phyloP scores from a whole-genome alignment of 176 grass and related monocot genomes.

The Oryza meridionalis region DNA sequence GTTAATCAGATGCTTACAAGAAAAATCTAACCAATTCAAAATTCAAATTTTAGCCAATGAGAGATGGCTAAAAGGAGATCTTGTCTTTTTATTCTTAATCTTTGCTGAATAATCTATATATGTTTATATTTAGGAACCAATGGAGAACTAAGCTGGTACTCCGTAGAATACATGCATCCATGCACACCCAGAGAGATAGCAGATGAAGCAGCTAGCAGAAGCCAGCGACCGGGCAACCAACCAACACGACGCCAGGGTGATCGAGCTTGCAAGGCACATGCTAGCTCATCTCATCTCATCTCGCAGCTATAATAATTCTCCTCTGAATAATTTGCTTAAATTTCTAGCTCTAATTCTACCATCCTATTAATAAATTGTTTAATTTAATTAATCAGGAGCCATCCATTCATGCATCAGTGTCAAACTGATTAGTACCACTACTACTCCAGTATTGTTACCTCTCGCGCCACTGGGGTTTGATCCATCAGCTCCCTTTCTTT shows the following conservation, averaged over 20 bases:
- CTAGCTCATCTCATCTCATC: neutral
- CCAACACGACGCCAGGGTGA: constrained; percentile 25
- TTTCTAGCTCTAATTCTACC: neutral
- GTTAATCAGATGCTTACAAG: too few species aligned
- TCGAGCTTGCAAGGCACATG: constrained; percentile 54
- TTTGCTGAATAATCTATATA: too few species aligned
- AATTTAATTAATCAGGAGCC: neutral
- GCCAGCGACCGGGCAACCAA: constrained; percentile 48
- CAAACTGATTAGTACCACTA: neutral
- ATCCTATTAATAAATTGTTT: neutral
- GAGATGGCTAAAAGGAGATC: too few species aligned
- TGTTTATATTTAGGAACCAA: too few species aligned
- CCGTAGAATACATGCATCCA: neutral
- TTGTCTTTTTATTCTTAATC: too few species aligned
- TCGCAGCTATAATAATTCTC: neutral
- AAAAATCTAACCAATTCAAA: too few species aligned
- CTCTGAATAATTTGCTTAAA: neutral
- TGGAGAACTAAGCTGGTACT: too few species aligned
- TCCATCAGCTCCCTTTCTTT: neutral
- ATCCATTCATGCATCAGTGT: neutral
- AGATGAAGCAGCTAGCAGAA: neutral
- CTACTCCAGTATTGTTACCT: neutral
- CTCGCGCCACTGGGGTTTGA: constrained; percentile 18
- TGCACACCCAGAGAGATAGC: neutral
- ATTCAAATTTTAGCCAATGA: too few species aligned